A percentile compares a stretch with the other conserved stretches of the same genome.
Evolutionary conservation across 768 basidiomycete species (phyloP).

Genomic region (Podaxis sp.): DNA sequence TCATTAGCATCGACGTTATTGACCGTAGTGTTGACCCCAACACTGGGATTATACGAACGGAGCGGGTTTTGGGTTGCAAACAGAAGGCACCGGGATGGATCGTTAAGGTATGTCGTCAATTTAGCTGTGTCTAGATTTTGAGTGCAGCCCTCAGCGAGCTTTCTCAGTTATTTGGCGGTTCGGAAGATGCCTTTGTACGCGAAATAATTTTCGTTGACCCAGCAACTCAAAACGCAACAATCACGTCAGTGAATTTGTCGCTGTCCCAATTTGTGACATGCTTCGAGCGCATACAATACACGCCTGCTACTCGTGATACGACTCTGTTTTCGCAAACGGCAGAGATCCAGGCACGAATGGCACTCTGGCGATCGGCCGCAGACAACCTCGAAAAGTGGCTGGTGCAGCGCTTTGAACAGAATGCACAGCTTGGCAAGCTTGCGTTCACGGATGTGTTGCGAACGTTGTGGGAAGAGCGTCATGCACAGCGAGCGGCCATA

Average conservation of each 20-base stretch:
- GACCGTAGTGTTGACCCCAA: conserved; percentile 78
- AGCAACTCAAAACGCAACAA: conserved; percentile 68
- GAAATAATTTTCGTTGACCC: conserved; percentile 95
- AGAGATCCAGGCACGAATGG: conserved; percentile 80
- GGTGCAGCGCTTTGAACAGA: conserved; percentile 86
- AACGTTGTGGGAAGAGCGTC: conserved; percentile 71
- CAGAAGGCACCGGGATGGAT: conserved; percentile 93
- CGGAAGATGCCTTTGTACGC: conserved; percentile 91
- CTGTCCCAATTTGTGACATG: conserved; percentile 94
- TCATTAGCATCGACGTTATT: conserved; percentile 81
- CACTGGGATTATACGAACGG: conserved; percentile 88
- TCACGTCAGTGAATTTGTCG: conserved; percentile 90
- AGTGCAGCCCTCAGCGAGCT: not conserved
- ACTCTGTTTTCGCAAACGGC: conserved; percentile 89
- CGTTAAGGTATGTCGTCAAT: conserved; percentile 62
- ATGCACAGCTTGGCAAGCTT: conserved; percentile 83
- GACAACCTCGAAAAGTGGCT: conserved; percentile 84
- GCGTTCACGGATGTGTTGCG: conserved; percentile 89
- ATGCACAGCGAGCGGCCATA: conserved; percentile 20
- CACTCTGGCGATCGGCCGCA: conserved; percentile 76
- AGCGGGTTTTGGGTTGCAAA: conserved; percentile 86
- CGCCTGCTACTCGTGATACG: conserved; percentile 55
- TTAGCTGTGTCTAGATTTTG: not conserved
- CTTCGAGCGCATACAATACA: conserved; percentile 85
- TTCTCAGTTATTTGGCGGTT: conserved; percentile 81